A percentile compares a stretch with the other conserved stretches of the same genome.
Conservation (phyloP, 1,284 basidiomycete genomes). For the Phaffia rhodozyma region DNA sequence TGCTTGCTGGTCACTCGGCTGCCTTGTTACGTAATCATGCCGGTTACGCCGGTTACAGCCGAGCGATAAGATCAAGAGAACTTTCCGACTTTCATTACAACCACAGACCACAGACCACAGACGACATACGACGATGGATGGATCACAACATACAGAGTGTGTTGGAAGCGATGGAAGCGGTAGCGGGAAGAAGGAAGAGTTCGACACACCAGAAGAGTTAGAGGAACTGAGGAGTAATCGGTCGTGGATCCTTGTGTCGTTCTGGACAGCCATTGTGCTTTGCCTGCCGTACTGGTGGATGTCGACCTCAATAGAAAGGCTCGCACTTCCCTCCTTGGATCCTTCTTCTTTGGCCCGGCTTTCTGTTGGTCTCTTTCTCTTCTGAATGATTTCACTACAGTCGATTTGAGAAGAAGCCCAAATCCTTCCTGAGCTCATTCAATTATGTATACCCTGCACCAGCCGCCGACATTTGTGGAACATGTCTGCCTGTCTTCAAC, state of each 20-base stretch:
- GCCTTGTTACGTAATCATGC: too few relatives aligned
- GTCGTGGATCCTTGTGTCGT: slow-evolving; percentile 48
- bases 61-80: too few relatives aligned
- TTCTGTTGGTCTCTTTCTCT: neutral
- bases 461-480: too few relatives aligned
- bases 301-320: slow-evolving; percentile 70
- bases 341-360: neutral
- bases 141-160: neutral
- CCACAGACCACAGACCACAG: too few relatives aligned
- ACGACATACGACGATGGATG: too few relatives aligned
- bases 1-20: too few relatives aligned
- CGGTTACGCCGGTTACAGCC: too few relatives aligned
- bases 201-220: neutral
- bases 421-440: neutral
- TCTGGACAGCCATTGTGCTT: slow-evolving; percentile 60
- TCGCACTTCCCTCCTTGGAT: slow-evolving; percentile 46
- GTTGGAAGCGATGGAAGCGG: neutral
- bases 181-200: neutral
- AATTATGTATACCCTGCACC: neutral
- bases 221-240: neutral
- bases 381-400: neutral
- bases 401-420: neutral
- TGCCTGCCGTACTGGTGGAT: slow-evolving; percentile 78
- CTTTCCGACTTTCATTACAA: too few relatives aligned
- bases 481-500: too few relatives aligned